Base-by-base conservation (phyloP, 176 grass and related monocot genomes). In the Eragrostis curvula region DNA sequence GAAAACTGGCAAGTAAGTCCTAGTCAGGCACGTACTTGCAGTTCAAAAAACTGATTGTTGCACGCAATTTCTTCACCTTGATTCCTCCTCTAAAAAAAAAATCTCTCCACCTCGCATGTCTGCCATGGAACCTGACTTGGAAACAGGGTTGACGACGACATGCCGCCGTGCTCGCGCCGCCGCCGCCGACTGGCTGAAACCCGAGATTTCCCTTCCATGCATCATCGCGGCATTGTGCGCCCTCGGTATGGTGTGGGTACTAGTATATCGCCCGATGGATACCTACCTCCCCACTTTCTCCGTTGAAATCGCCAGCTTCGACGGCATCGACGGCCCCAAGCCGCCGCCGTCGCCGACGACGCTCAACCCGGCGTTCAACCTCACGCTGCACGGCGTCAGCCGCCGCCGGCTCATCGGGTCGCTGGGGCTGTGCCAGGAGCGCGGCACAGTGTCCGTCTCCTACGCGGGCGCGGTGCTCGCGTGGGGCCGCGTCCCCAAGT, bases 401-500 rank as follows among this genome's bases (percentile, higher is more conserved):
- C 56, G n/a, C 6, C 56, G 8, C n/a, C 56, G 58, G 24, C 24
- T 10, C 24, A 12, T 25, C 24, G 58, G 18, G 24, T 13, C 58
- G 24, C 11, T 49, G 9, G 58, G 58, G 11, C 3, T 46, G 16
- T 81, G 17, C 52, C 27, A 16, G 39, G 41, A 60, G 40, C 24
- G 67, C 52, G 41, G 52, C 40, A 60, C 52, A 66, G 66, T 71
- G 66, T 66, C 51, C 10, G 18, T 21, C 18, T 55, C 52, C 52
- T 61, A 28, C 58, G 23, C 12, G 12, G 13, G 13, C 12, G 60
- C 69, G 29, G 70, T 51, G 80, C 69, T 83, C 21, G 70, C 29
- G 12, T 73, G 70, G 80, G 80, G 70, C 57, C 43, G 39, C 27
- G 56, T 48, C 55, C 56, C 80, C 20, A 42, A 29, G 13, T 73